These are phyloP conservation scores for Eimeria sp. DNA, from an alignment of 169 alveolate genomes.

Conservation along the genomic window DNA sequence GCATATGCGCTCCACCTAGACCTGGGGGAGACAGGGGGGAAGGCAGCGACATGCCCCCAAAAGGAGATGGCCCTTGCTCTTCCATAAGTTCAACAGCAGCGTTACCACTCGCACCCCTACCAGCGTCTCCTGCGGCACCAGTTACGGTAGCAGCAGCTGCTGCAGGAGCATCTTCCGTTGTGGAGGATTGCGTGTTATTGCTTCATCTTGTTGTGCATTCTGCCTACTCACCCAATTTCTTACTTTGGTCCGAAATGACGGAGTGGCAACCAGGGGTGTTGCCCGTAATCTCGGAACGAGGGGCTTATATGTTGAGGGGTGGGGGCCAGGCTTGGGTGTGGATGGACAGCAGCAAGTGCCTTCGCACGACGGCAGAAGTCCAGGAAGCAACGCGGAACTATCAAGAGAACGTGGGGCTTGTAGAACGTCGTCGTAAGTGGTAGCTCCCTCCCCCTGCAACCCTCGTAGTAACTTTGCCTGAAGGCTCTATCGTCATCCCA, in stretches of 20 bases:
- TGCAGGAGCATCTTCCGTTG: not conserved
- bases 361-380: slow-evolving; percentile 46
- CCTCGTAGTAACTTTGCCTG: not conserved
- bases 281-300: slow-evolving; percentile 25
- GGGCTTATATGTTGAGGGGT: slow-evolving; percentile 32
- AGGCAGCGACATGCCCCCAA: slow-evolving; percentile 2
- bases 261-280: slow-evolving; percentile 67
- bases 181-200: slow-evolving; percentile 23
- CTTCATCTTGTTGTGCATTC: slow-evolving; percentile 69
- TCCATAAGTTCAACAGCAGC: not conserved
- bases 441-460: too few relatives aligned
- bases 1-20: slow-evolving; percentile 53
- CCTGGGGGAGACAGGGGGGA: slow-evolving; percentile 59
- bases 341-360: slow-evolving; percentile 63
- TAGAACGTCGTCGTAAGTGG: slow-evolving; percentile 52
- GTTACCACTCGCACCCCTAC: not conserved
- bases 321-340: slow-evolving; percentile 60
- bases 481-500: not conserved
- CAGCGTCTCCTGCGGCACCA: slow-evolving; percentile 19
- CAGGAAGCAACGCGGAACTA: slow-evolving; percentile 46
- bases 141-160: slow-evolving; percentile 16
- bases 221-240: slow-evolving; percentile 56
- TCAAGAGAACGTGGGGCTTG: slow-evolving; percentile 64
- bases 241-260: slow-evolving; percentile 65
- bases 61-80: slow-evolving; percentile 14